Base-by-base conservation (phyloP, 2,329 filamentous ascomycete genomes). In the Cladosporium sp. region DNA sequence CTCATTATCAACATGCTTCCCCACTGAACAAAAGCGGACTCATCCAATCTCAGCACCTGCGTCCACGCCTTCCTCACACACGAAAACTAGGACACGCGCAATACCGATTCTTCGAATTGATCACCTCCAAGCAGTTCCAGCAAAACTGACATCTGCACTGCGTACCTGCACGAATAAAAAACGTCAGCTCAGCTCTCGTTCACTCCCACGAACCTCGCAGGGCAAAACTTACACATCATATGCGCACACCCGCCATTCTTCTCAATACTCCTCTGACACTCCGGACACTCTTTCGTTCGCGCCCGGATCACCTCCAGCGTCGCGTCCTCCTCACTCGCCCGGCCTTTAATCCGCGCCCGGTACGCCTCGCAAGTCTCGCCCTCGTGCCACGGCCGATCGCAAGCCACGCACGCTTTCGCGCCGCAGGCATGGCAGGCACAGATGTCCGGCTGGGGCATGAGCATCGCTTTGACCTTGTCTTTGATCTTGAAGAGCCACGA, bases 331-430 rank as follows among this genome's bases (percentile, higher is more conserved):
- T 69, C 68, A 3, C 62, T 57, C 37, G 34, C 28, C 28, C 13
- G 55, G 37, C 57, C 54, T 33, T 62, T 61, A 46, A 56, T 57
- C 3, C 62, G 57, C 3, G 31, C 19, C 31, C 60, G 59, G 52
- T 72, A 74, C 57, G 69, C 61, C 9, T 50, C 52, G 56, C 67
- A 69, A 7, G 58, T 63, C 46, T 68, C 62, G 34, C 60, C 60
- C 9, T 60, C 56, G 49, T 69, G 66, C 58, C 58, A 66, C 3
- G 62, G 61, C 3, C 59, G 54, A 19, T 68, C 62, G 56, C 65
- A 67, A 1, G 53, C 28, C 2, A 65, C 61, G 56, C 66, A 69
- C 10, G 63, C 62, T 46, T 58, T 55, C 6, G 57, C 54, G 9
- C 61, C 61, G 55, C 66, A 69, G 6, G 55, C 54, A 8, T 58